Conservation (phyloP, 257 asterid species). For the Striga asiatica region DNA sequence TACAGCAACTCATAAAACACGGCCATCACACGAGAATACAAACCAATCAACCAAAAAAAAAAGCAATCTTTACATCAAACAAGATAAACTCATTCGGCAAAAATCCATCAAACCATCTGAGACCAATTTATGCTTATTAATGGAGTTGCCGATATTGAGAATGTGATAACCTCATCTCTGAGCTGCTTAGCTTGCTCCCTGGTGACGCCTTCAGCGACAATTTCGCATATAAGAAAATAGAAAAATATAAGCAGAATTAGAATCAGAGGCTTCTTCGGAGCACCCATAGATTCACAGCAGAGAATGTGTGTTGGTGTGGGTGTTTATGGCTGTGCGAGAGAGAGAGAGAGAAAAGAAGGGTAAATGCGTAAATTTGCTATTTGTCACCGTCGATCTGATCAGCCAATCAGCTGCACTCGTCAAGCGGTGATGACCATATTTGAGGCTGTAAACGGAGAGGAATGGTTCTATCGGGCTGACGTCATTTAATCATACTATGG, state of each 20-base stretch:
- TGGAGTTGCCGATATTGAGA: neutral
- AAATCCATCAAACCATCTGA: neutral
- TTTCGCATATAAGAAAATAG: conserved; percentile 26
- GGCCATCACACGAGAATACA: no score
- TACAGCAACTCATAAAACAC: conserved; percentile 2
- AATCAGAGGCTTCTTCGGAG: conserved; percentile 28
- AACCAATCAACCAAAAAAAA: no score
- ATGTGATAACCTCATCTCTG: conserved; percentile 66
- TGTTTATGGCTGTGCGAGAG: no score
- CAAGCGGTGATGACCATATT: no score
- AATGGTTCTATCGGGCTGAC: neutral
- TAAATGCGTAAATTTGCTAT: neutral
- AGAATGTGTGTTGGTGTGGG: conserved; percentile 8
- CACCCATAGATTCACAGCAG: conserved; percentile 45
- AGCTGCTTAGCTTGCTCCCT: conserved; percentile 65
- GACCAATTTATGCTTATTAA: neutral
- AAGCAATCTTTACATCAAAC: no score
- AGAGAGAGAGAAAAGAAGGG: neutral
- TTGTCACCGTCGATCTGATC: no score
- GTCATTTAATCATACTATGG: neutral
- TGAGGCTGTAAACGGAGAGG: neutral
- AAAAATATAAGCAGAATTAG: conserved; percentile 33
- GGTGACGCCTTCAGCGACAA: conserved; percentile 66
- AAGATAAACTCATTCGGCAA: neutral
- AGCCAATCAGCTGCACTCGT: no score